A percentile compares a stretch with the other conserved stretches of the same genome.
These are phyloP conservation scores for Russula sp. DNA, from an alignment of 768 basidiomycete species.

Conservation along the genomic window DNA sequence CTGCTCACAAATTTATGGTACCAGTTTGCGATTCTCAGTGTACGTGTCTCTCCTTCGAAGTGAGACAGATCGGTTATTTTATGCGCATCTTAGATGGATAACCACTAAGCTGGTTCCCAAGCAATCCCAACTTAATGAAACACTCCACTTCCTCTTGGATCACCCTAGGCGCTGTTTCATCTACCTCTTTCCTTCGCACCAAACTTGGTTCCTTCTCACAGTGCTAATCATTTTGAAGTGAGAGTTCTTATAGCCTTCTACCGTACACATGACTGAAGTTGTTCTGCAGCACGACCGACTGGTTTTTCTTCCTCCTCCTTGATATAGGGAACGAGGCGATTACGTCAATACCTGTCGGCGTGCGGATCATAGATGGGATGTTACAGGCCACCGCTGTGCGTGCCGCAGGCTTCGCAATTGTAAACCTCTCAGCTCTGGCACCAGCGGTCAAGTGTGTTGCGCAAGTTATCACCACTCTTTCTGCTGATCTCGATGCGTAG, in stretches of 20 bases:
- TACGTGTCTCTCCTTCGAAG: slow-evolving; percentile 40
- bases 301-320: slow-evolving; percentile 84
- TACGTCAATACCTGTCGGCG: slow-evolving; percentile 62
- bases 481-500: slow-evolving; percentile 40
- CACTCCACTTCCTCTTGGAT: slow-evolving; percentile 87
- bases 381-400: slow-evolving; percentile 81
- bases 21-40: slow-evolving; percentile 80
- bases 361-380: slow-evolving; percentile 68
- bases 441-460: slow-evolving; percentile 80
- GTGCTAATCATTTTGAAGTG: slow-evolving; percentile 71
- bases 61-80: slow-evolving; percentile 14
- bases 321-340: slow-evolving; percentile 79
- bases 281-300: slow-evolving; percentile 65
- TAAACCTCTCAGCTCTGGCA: slow-evolving; percentile 68
- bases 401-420: slow-evolving; percentile 82
- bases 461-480: slow-evolving; percentile 1
- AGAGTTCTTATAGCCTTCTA: slow-evolving; percentile 29
- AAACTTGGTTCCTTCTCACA: slow-evolving; percentile 85
- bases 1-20: background rate
- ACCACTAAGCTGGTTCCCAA: slow-evolving; percentile 58
- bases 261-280: background rate
- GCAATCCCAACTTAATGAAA: slow-evolving; percentile 65
- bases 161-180: slow-evolving; percentile 92
- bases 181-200: slow-evolving; percentile 88
- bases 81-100: slow-evolving; percentile 56